Conservation (phyloP, 192 early-diverging fungal species). For the Linderina pennispora region DNA sequence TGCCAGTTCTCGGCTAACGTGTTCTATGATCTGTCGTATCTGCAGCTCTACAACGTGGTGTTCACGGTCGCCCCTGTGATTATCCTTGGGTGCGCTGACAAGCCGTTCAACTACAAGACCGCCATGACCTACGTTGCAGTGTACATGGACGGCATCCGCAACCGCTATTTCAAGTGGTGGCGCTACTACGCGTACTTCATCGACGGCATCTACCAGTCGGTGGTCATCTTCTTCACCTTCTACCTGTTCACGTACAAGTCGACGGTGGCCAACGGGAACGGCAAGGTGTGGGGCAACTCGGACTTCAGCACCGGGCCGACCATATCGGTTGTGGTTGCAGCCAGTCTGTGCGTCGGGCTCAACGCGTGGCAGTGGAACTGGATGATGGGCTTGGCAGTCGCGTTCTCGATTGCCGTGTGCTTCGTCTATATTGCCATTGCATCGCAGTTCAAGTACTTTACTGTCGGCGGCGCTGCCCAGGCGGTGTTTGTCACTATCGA, state of each 20-base stretch:
- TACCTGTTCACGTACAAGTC: conserved; percentile 54
- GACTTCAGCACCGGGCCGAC: conserved; percentile 80
- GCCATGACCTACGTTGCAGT: conserved; percentile 55
- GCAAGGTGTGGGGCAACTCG: conserved; percentile 50
- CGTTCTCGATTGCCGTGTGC: conserved; percentile 60
- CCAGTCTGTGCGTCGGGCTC: conserved; percentile 72
- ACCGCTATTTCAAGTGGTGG: conserved; percentile 73
- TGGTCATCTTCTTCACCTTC: conserved; percentile 78
- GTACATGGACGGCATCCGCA: conserved; percentile 81
- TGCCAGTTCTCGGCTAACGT: conserved; percentile 87
- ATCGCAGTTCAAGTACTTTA: conserved; percentile 48
- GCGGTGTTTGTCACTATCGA: conserved; percentile 56
- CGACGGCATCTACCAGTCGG: conserved; percentile 91
- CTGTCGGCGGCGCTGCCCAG: conserved; percentile 64
- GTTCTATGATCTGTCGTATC: conserved; percentile 91
- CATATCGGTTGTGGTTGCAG: conserved; percentile 68
- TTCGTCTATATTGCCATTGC: conserved; percentile 64
- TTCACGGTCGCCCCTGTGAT: conserved; percentile 64
- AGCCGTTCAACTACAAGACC: conserved; percentile 42
- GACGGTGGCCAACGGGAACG: conserved; percentile 46
- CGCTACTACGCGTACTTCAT: conserved; percentile 83
- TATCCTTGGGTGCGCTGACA: conserved; percentile 51
- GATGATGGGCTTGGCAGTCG: conserved; percentile 59
- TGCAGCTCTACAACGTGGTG: conserved; percentile 81
- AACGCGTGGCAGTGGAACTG: conserved; percentile 85